Evolutionary conservation across 2,329 filamentous ascomycete genomes (phyloP).

Genomic region (Sporothrix variecibatus): DNA sequence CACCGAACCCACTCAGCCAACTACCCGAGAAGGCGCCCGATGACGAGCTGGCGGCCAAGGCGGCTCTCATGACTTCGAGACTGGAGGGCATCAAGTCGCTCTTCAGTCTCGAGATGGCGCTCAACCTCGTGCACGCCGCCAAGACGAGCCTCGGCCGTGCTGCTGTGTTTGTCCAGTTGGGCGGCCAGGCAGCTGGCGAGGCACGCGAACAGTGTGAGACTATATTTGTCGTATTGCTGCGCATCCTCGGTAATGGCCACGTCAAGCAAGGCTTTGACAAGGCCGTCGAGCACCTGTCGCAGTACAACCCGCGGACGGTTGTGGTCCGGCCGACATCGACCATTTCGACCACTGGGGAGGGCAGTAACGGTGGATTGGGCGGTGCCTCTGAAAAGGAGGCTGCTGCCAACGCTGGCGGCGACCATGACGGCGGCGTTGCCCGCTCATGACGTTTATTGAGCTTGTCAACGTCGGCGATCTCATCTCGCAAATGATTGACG

Average conservation of each 20-base stretch:
- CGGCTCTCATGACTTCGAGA: slow-evolving; percentile 93
- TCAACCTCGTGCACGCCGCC: slow-evolving; percentile 84
- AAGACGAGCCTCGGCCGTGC: slow-evolving; percentile 86
- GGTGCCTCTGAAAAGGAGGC: not conserved
- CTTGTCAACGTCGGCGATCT: slow-evolving; percentile 97
- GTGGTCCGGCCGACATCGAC: slow-evolving; percentile 64
- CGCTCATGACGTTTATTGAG: slow-evolving; percentile 92
- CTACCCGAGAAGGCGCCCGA: slow-evolving; percentile 65
- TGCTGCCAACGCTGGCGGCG: not conserved
- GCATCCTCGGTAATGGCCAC: slow-evolving; percentile 81
- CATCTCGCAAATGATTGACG: slow-evolving; percentile 98
- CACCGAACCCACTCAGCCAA: slow-evolving; percentile 15
- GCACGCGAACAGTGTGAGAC: slow-evolving; percentile 84
- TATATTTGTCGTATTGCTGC: slow-evolving; percentile 83
- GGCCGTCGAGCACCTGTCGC: slow-evolving; percentile 84
- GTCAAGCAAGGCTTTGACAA: slow-evolving; percentile 93
- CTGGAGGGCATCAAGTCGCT: slow-evolving; percentile 92
- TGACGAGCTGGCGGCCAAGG: slow-evolving; percentile 91
- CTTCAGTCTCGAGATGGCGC: slow-evolving; percentile 93
- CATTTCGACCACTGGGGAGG: slow-evolving; percentile 59
- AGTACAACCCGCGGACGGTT: slow-evolving; percentile 86
- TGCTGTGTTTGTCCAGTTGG: slow-evolving; percentile 77
- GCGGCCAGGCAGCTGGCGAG: slow-evolving; percentile 77
- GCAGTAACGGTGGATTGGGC: not conserved
- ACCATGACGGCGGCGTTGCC: slow-evolving; percentile 66